These are phyloP conservation scores for Alisma plantagoaquatica DNA, from an alignment of 106 monocot genomes.

Conservation along the genomic window DNA sequence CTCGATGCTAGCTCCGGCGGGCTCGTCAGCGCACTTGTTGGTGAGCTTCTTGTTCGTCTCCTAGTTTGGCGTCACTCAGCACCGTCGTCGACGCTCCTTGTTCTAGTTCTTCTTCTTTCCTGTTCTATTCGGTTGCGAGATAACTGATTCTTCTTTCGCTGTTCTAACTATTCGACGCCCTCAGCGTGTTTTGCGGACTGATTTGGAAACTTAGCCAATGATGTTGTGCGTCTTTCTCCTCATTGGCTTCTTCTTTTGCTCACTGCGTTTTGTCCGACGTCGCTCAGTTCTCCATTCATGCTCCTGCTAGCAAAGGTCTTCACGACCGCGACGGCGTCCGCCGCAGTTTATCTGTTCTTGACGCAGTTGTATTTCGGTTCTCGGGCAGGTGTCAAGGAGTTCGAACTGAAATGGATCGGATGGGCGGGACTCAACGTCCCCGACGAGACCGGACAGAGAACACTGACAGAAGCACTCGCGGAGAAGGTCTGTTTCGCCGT, in stretches of 20 bases:
- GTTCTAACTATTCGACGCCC: background rate
- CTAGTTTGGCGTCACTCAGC: too few relatives aligned
- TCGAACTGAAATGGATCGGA: conserved; percentile 97
- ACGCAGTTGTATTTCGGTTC: background rate
- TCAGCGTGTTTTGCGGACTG: background rate
- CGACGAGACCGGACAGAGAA: conserved; percentile 81
- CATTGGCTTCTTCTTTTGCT: background rate
- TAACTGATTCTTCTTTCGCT: background rate
- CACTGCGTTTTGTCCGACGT: too few relatives aligned
- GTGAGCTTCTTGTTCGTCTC: conserved; percentile 27
- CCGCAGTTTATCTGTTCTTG: too few relatives aligned
- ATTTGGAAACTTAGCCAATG: background rate
- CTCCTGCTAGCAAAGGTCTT: background rate
- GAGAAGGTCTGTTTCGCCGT: too few relatives aligned
- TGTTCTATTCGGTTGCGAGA: background rate
- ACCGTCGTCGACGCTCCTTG: too few relatives aligned
- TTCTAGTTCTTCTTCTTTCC: background rate
- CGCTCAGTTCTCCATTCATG: too few relatives aligned
- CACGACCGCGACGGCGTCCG: too few relatives aligned
- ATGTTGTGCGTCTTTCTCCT: too few relatives aligned
- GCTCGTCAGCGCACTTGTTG: conserved; percentile 84
- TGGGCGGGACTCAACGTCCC: conserved; percentile 98
- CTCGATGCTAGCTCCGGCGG: conserved; percentile 93
- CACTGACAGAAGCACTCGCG: conserved; percentile 76
- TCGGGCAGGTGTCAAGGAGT: conserved; percentile 78